These are phyloP conservation scores for Microcyclospora pomicola DNA, from an alignment of 2,329 filamentous ascomycete species.

Conservation along the genomic window DNA sequence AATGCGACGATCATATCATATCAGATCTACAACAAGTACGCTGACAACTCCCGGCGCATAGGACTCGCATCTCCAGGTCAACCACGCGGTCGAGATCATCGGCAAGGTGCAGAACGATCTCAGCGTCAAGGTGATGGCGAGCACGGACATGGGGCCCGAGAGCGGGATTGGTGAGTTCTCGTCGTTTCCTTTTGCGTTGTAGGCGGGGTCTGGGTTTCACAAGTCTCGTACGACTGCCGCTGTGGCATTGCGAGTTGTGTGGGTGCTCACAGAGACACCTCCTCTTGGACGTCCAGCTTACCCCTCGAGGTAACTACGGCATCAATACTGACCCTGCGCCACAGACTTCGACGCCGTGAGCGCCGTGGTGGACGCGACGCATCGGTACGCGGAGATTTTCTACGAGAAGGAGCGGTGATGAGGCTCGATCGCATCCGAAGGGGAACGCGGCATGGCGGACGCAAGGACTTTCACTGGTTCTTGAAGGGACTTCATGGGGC, in stretches of 20 bases:
- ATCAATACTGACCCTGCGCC: neutral
- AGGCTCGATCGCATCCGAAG: no score
- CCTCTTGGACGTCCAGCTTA: no score
- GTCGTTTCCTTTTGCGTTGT: neutral
- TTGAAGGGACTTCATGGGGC: no score
- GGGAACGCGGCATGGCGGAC: no score
- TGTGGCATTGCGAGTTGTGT: no score
- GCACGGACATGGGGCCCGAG: slow-evolving; percentile 50
- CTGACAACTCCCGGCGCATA: slow-evolving; percentile 20
- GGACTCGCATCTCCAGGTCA: slow-evolving; percentile 57
- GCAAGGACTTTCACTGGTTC: no score
- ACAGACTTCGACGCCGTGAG: slow-evolving; percentile 63
- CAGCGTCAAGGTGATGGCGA: slow-evolving; percentile 54
- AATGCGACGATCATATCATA: no score
- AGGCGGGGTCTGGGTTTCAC: neutral
- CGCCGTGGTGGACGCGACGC: slow-evolving; percentile 72
- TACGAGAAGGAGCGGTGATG: slow-evolving; percentile 38
- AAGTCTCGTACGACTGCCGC: neutral
- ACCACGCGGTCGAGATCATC: slow-evolving; percentile 61
- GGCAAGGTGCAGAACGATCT: slow-evolving; percentile 67
- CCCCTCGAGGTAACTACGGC: neutral
- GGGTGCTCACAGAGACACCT: no score
- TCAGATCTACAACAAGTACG: no score
- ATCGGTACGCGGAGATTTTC: slow-evolving; percentile 70
- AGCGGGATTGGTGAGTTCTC: slow-evolving; percentile 48